Conservation (phyloP, 768 basidiomycete species). For the Boletus bicolor region DNA sequence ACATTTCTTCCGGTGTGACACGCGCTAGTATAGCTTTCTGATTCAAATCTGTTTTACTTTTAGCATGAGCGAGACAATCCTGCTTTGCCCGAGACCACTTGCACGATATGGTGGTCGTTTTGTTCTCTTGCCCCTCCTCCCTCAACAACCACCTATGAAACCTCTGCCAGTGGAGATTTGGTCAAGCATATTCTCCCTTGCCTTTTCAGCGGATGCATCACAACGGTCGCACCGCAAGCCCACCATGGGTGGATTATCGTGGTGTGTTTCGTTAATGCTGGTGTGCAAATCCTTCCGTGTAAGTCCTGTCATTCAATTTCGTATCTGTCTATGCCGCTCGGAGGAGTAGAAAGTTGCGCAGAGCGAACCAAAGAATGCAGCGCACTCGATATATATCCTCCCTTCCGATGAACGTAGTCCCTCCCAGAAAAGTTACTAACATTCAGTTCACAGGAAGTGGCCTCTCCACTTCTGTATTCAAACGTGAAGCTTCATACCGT, state of each 20-base stretch:
- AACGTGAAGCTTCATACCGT: conserved; percentile 44
- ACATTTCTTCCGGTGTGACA: conserved; percentile 3
- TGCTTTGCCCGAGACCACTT: conserved; percentile 68
- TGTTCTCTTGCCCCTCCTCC: conserved; percentile 67
- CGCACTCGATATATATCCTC: neutral
- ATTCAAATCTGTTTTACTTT: neutral
- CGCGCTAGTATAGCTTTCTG: neutral
- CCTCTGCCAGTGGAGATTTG: conserved; percentile 71
- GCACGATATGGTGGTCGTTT: conserved; percentile 56
- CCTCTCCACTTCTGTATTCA: conserved; percentile 65
- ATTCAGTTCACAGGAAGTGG: conserved; percentile 48
- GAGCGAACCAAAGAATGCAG: neutral
- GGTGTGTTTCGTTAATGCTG: conserved; percentile 32
- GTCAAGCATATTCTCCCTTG: conserved; percentile 53
- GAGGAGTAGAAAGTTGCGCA: neutral
- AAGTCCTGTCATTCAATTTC: conserved; percentile 16
- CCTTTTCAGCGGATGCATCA: conserved; percentile 18
- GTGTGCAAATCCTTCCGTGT: conserved; percentile 42
- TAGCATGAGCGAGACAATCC: conserved; percentile 39
- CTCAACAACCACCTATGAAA: conserved; percentile 46
- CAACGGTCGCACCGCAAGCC: conserved; percentile 5
- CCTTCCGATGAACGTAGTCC: neutral
- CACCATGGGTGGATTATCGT: conserved; percentile 1
- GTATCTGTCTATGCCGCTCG: neutral
- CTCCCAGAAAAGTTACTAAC: conserved; percentile 14